A percentile compares a stretch with the other conserved stretches of the same genome.
These are phyloP conservation scores for Backusella circina DNA, from an alignment of 192 early-diverging fungal species.

Conservation along the genomic window DNA sequence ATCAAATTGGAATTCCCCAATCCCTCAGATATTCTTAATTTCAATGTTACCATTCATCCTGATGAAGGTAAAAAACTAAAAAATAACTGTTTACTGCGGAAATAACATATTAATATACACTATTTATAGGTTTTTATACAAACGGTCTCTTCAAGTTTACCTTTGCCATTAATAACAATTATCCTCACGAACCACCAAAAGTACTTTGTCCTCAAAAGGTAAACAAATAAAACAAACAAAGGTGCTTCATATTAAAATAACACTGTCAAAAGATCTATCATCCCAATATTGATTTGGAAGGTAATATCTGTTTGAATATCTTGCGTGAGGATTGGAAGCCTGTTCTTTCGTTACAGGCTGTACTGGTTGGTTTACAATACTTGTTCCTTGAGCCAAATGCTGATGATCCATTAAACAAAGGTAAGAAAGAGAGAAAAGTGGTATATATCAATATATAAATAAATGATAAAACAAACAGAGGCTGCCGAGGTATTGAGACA, in stretches of 20 bases:
- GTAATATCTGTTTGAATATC: slow-evolving; percentile 96
- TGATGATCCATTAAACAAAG: slow-evolving; percentile 97
- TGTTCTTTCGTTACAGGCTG: slow-evolving; percentile 88
- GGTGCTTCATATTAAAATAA: background rate
- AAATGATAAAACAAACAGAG: slow-evolving; percentile 40
- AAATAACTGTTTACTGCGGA: background rate
- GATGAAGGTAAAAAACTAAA: slow-evolving; percentile 63
- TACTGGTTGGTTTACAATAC: slow-evolving; percentile 89
- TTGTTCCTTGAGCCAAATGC: slow-evolving; percentile 94
- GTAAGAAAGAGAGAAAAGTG: slow-evolving; percentile 26
- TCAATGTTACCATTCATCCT: slow-evolving; percentile 78
- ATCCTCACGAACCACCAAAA: slow-evolving; percentile 94
- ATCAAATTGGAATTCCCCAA: slow-evolving; percentile 74
- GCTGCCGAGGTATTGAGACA: slow-evolving; percentile 79
- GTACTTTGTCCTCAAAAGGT: slow-evolving; percentile 89
- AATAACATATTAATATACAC: background rate
- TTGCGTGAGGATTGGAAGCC: slow-evolving; percentile 99
- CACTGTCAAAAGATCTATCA: slow-evolving; percentile 76
- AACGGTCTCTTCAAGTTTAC: slow-evolving; percentile 81
- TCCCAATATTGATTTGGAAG: slow-evolving; percentile 96
- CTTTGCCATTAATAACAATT: slow-evolving; percentile 81
- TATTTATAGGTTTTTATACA: slow-evolving; percentile 72
- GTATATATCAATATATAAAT: background rate
- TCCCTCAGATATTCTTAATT: slow-evolving; percentile 78
- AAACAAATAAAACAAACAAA: background rate